Base-by-base conservation (phyloP, 2,329 filamentous ascomycete species). In the Colletotrichum abscissum region DNA sequence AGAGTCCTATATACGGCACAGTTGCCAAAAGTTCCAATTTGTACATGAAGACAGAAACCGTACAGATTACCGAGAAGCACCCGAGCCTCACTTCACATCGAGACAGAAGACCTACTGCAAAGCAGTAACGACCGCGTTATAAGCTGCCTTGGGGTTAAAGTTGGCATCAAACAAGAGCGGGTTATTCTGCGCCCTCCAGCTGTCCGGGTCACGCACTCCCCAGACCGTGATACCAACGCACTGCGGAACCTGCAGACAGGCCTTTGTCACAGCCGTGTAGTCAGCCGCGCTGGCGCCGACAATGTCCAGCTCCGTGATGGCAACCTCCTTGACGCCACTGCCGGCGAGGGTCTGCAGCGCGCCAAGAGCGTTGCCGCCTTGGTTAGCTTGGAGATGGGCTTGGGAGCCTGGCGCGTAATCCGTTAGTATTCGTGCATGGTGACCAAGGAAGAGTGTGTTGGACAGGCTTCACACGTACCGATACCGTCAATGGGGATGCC, bases 281-380 rank as follows among this genome's bases (percentile, higher is more conserved):
- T 93, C 92, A 24, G 81, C 81, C 5, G 86, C 76, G 22, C 86
- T 83, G 8, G 89, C 90, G 24, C 84, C 83, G 63, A 87, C 86
- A 77, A 94, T 93, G 78, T 94, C 92, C 26, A 93, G 85, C 82
- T 93, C 91, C 1, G 91, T 93, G 62, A 93, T 86, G 6, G 91
- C 91, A 38, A 92, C 87, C 78, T 93, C 90, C 58, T 81, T 81
- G 22, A 85, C 80, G 16, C 85, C 87, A 6, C 86, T 83, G 12
- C 79, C 81, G 38, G 88, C 90, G 22, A 92, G 85, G 0, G 84
- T 82, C 77, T 86, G 83, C 71, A 93, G 83, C 24, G 90, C 88
- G 12, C 77, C 84, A 9, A 85, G 84, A 5, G 85, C 82, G 30
- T 82, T 85, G 58, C 78, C 82, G 68, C 87, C 86, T 22, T 81